A percentile compares a stretch with the other conserved stretches of the same genome.
Conservation (phyloP, 768 basidiomycete species). For the Tulasnella sp. region DNA sequence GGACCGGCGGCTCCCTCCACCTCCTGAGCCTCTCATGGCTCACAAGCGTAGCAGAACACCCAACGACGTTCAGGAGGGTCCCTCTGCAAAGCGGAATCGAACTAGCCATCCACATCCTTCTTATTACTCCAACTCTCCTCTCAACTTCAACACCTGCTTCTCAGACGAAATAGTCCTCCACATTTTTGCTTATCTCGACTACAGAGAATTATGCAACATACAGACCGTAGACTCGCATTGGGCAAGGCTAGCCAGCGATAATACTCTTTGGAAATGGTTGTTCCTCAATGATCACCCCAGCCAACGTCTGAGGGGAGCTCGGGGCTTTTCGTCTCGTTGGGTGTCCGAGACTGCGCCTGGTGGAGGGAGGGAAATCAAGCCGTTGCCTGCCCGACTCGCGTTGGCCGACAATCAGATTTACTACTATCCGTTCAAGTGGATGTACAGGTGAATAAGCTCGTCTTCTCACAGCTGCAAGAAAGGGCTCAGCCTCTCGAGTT, state of each 20-base stretch:
- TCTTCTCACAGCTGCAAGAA: conserved; percentile 1
- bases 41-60: not conserved
- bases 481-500: not conserved
- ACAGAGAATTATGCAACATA: conserved; percentile 1
- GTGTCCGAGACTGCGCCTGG: conserved; percentile 14
- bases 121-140: not conserved
- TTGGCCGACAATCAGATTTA: conserved; percentile 3
- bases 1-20: not conserved
- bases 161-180: conserved; percentile 25
- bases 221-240: conserved; percentile 18
- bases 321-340: conserved; percentile 24
- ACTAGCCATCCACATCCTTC: not conserved
- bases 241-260: conserved; percentile 20
- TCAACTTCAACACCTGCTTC: conserved; percentile 16
- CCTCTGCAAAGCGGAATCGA: not conserved
- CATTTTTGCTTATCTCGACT: conserved; percentile 26
- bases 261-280: conserved; percentile 18
- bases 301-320: conserved; percentile 22
- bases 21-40: conserved; percentile 1
- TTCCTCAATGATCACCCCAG: conserved; percentile 22
- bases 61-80: not conserved
- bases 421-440: conserved; percentile 26
- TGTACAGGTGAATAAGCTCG: conserved; percentile 32
- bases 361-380: conserved; percentile 27
- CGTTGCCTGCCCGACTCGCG: conserved; percentile 17